These are phyloP conservation scores for Oryza glaberrima DNA, from an alignment of 176 grass and related monocot genomes.

Conservation along the genomic window DNA sequence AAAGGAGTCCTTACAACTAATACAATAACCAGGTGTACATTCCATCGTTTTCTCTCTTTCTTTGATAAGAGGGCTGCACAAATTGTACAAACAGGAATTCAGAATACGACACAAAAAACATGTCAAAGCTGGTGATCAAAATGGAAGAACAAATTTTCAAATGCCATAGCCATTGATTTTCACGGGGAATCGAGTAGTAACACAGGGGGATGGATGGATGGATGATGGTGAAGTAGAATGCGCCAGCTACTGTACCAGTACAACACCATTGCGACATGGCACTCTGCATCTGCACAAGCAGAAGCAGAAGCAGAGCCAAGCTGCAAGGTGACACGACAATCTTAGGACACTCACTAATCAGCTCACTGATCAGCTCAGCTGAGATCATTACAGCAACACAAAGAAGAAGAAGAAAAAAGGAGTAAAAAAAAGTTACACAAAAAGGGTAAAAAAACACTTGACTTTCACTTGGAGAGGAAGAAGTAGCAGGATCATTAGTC, in stretches of 20 bases:
- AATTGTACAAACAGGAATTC: not conserved
- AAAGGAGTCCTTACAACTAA: not conserved
- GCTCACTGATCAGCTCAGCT: slow-evolving; percentile 14
- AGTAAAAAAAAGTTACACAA: no score
- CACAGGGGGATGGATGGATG: slow-evolving; percentile 22
- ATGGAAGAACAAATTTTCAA: slow-evolving; percentile 32
- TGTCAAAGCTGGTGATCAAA: not conserved
- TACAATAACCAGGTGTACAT: not conserved
- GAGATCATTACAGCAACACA: slow-evolving; percentile 35
- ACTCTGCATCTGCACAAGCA: no score
- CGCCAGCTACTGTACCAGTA: slow-evolving; percentile 24
- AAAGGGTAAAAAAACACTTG: not conserved
- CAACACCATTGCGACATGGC: slow-evolving; percentile 34
- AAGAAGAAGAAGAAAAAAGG: not conserved
- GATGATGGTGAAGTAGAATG: not conserved
- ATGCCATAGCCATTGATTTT: slow-evolving; percentile 46
- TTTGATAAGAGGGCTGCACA: no score
- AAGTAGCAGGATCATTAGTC: slow-evolving; percentile 61
- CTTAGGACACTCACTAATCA: slow-evolving; percentile 41
- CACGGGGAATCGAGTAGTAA: slow-evolving; percentile 41
- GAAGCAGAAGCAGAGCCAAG: slow-evolving; percentile 36
- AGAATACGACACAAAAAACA: not conserved
- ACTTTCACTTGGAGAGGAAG: not conserved
- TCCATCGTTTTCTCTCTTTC: not conserved
- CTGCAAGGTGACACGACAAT: slow-evolving; percentile 44